Evolutionary conservation across 2,329 filamentous ascomycete species (phyloP).

Genomic region (Arthrobotrys megalospora): DNA sequence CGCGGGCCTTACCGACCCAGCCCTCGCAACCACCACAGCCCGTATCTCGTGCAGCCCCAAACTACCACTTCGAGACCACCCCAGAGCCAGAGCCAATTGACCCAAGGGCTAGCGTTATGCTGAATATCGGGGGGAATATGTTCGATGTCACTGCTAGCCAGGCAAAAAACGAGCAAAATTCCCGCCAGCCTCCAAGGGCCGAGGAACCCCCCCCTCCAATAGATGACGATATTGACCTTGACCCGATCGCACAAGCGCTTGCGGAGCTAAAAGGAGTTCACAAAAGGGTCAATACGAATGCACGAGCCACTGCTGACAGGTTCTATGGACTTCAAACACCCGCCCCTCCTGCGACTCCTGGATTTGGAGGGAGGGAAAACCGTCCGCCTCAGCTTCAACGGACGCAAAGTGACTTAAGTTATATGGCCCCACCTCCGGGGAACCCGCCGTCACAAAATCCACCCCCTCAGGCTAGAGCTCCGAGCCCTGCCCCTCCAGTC

Average conservation of each 20-base stretch:
- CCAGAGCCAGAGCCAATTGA: conserved; percentile 88
- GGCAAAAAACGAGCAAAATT: conserved; percentile 65
- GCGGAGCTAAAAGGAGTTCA: conserved; percentile 90
- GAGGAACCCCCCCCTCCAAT: conserved; percentile 54
- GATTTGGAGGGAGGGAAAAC: conserved; percentile 63
- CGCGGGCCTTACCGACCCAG: conserved; percentile 23
- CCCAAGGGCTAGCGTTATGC: conserved; percentile 89
- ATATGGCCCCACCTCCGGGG: conserved; percentile 63
- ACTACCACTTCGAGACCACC: conserved; percentile 52
- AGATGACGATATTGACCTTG: conserved; percentile 68
- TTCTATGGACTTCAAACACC: conserved; percentile 95
- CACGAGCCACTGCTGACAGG: conserved; percentile 92
- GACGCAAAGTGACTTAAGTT: conserved; percentile 49
- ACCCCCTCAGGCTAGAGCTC: conserved; percentile 66
- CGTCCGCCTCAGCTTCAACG: conserved; percentile 30
- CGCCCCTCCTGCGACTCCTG: conserved; percentile 70
- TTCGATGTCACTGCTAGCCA: conserved; percentile 81
- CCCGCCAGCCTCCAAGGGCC: conserved; percentile 72
- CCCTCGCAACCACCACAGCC: conserved; percentile 15
- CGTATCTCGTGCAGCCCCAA: conserved; percentile 65
- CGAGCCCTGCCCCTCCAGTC: conserved; percentile 15
- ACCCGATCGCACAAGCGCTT: conserved; percentile 92
- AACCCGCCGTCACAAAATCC: conserved; percentile 66
- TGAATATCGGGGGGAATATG: conserved; percentile 96
- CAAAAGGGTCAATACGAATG: conserved; percentile 76